phyloP scores from a whole-genome alignment of 2,329 filamentous ascomycete genomes.

The Hysterium pulicare region DNA sequence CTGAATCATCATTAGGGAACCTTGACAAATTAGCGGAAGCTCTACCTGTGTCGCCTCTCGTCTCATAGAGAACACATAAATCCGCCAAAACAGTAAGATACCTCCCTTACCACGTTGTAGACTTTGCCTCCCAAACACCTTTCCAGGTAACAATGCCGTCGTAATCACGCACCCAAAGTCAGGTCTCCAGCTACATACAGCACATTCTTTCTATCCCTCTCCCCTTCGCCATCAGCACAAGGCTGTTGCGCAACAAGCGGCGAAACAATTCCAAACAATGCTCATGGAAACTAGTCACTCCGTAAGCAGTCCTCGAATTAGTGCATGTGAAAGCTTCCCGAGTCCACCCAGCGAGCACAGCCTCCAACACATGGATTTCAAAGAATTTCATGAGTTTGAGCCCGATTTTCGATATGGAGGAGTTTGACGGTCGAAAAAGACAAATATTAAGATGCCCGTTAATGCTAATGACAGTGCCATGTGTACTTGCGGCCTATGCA shows the following conservation, averaged over 20 bases:
- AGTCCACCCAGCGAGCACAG: constrained; percentile 52
- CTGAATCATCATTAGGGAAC: too few species aligned
- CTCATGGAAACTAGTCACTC: constrained; percentile 59
- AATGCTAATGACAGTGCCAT: constrained; percentile 43
- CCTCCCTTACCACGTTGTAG: background rate
- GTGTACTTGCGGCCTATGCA: constrained; percentile 45
- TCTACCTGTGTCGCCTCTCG: too few species aligned
- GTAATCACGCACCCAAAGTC: constrained; percentile 51
- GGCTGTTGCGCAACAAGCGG: constrained; percentile 54
- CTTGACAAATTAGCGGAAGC: too few species aligned
- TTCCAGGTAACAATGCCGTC: constrained; percentile 48
- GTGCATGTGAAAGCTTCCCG: constrained; percentile 52
- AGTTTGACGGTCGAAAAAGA: constrained; percentile 46
- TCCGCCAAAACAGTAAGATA: too few species aligned
- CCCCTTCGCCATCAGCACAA: constrained; percentile 23
- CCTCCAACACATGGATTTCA: constrained; percentile 53
- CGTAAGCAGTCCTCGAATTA: constrained; percentile 52
- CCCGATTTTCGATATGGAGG: constrained; percentile 46
- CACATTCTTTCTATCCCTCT: constrained; percentile 47
- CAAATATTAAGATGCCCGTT: constrained; percentile 46
- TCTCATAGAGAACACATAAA: too few species aligned
- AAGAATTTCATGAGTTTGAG: constrained; percentile 53
- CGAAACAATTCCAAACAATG: constrained; percentile 57
- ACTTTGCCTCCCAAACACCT: constrained; percentile 32
- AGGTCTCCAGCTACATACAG: constrained; percentile 57